A percentile compares a stretch with the other conserved stretches of the same genome.
Evolutionary conservation across 345 rosid genomes (phyloP).

Genomic region (Kernera saxatilis): DNA sequence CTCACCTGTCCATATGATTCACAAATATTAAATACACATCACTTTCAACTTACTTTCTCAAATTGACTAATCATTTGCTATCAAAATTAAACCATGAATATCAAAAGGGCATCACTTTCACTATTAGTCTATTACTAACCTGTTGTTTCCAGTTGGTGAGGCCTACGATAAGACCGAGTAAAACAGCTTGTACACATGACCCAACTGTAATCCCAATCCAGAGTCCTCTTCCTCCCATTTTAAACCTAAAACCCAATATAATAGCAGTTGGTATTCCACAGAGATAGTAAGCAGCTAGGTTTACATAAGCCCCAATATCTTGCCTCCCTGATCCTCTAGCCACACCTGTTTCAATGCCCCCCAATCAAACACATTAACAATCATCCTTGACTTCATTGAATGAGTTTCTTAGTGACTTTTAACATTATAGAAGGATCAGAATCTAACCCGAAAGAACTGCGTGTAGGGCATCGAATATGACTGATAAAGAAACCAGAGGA

Average conservation of each 20-base stretch:
- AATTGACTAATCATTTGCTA: neutral
- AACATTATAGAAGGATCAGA: neutral
- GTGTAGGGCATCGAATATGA: conserved; percentile 31
- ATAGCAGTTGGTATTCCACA: conserved; percentile 31
- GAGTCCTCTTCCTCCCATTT: conserved; percentile 28
- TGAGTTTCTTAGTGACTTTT: neutral
- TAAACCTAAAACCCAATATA: conserved; percentile 19
- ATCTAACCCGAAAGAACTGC: conserved; percentile 29
- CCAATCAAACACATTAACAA: neutral
- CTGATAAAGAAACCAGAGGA: conserved; percentile 22
- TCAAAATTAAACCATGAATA: neutral
- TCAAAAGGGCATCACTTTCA: neutral
- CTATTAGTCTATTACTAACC: conserved; percentile 21
- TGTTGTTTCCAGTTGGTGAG: conserved; percentile 34
- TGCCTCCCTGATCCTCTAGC: conserved; percentile 39
- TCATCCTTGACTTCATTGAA: neutral
- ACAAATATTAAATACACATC: neutral
- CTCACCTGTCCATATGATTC: conserved; percentile 10
- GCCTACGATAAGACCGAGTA: conserved; percentile 26
- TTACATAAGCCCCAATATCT: conserved; percentile 30
- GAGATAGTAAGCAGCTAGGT: conserved; percentile 30
- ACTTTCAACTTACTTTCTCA: neutral
- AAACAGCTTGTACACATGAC: conserved; percentile 16
- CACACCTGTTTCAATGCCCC: conserved; percentile 16
- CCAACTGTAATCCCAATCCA: conserved; percentile 36